A percentile compares a stretch with the other conserved stretches of the same genome.
phyloP scores from a whole-genome alignment of 2,329 filamentous ascomycete species.

The Aspergillus amoenus region DNA sequence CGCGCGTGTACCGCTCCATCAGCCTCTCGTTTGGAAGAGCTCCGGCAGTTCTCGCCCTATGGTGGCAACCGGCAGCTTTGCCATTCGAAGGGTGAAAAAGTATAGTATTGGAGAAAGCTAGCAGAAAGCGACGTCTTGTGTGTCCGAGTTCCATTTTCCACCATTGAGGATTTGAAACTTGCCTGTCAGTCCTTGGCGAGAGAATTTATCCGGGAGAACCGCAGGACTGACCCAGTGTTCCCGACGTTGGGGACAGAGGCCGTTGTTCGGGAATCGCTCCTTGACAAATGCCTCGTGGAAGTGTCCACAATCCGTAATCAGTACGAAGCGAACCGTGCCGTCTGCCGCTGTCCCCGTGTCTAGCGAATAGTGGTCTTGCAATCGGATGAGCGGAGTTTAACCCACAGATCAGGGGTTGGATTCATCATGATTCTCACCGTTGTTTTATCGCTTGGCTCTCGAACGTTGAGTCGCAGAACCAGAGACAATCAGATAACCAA shows the following conservation, averaged over 20 bases:
- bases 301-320: neutral
- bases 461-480: neutral
- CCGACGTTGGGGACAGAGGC: neutral
- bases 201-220: neutral
- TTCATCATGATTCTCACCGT: neutral
- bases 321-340: constrained; percentile 16
- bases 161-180: neutral
- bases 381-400: neutral
- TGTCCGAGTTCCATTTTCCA: neutral
- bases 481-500: neutral
- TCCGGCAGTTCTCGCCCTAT: neutral
- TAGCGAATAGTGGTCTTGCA: constrained; percentile 6
- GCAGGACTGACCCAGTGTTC: neutral
- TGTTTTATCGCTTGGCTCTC: neutral
- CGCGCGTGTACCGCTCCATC: too few species aligned
- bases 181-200: constrained; percentile 1
- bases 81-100: neutral
- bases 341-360: neutral
- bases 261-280: neutral
- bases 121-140: neutral
- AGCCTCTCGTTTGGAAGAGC: neutral
- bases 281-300: constrained; percentile 2
- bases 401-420: neutral
- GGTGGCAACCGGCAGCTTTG: neutral
- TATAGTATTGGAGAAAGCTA: neutral